These are phyloP conservation scores for Clausena lansium DNA, from an alignment of 345 rosid genomes.

Conservation along the genomic window DNA sequence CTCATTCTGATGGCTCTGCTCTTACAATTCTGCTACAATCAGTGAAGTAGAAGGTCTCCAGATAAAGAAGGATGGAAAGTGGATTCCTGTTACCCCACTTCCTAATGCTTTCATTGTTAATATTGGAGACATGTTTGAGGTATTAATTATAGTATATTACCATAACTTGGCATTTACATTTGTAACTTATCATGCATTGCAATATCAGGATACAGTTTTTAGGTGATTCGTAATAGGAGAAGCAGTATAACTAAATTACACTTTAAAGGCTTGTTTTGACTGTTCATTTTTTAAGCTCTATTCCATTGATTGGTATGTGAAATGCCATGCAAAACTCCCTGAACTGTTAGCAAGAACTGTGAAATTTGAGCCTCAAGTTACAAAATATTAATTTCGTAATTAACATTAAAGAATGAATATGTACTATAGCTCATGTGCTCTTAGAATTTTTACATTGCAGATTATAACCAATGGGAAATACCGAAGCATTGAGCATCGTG, in stretches of 20 bases:
- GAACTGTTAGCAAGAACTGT: no score
- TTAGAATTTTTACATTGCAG: conserved; percentile 10
- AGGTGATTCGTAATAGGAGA: no score
- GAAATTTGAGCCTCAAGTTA: no score
- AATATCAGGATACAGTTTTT: no score
- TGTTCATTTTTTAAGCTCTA: no score
- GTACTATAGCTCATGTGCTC: background rate
- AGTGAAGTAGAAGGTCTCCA: conserved; percentile 34
- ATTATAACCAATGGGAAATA: conserved; percentile 4
- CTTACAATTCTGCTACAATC: conserved; percentile 29
- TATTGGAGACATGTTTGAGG: conserved; percentile 36
- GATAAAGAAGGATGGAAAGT: conserved; percentile 30
- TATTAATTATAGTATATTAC: background rate
- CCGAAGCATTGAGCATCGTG: no score
- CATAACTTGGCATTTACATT: background rate
- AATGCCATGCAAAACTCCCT: no score
- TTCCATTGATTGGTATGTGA: no score
- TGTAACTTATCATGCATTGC: no score
- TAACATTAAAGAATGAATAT: background rate
- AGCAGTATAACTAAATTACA: no score
- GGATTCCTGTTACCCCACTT: conserved; percentile 32
- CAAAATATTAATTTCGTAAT: no score
- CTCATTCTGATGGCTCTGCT: conserved; percentile 30
- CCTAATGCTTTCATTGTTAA: conserved; percentile 36
- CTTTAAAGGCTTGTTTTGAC: no score